A percentile compares a stretch with the other conserved stretches of the same genome.
phyloP scores from a whole-genome alignment of 805 yeast species.

The Debaryomyces maramus region DNA sequence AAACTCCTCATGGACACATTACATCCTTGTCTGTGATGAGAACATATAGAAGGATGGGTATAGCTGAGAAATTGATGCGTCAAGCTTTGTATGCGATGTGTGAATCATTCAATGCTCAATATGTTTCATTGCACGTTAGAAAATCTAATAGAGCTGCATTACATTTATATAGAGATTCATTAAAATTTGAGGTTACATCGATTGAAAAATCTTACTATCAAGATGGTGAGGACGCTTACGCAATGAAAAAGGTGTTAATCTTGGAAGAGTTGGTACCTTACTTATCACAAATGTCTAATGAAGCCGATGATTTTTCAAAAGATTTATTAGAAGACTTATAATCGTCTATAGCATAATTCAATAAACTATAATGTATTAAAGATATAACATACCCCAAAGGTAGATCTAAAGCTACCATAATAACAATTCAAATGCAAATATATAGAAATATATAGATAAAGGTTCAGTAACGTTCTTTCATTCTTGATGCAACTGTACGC shows the following conservation, averaged over 20 bases:
- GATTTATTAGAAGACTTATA: slow-evolving; percentile 31
- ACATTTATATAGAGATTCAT: slow-evolving; percentile 83
- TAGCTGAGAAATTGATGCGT: slow-evolving; percentile 89
- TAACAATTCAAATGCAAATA: neutral
- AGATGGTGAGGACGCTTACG: slow-evolving; percentile 96
- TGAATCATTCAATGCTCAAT: slow-evolving; percentile 78
- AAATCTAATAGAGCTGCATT: slow-evolving; percentile 92
- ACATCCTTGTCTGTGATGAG: slow-evolving; percentile 94
- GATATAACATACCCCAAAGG: neutral
- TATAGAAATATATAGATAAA: neutral
- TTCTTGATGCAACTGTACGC: slow-evolving; percentile 93
- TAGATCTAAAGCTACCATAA: neutral
- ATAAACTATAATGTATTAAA: neutral
- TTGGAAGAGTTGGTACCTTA: slow-evolving; percentile 64
- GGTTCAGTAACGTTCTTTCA: slow-evolving; percentile 85
- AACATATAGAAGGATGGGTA: slow-evolving; percentile 90
- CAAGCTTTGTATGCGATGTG: slow-evolving; percentile 77
- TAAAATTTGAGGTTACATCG: slow-evolving; percentile 76
- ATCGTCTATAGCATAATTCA: slow-evolving; percentile 2
- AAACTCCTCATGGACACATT: slow-evolving; percentile 87
- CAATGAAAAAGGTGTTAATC: slow-evolving; percentile 75
- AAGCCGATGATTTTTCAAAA: slow-evolving; percentile 54
- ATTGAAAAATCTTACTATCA: slow-evolving; percentile 91
- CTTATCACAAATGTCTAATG: slow-evolving; percentile 47
- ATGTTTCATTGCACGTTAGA: slow-evolving; percentile 90